Percentiles rank a stretch among this genome's conserved stretches.
Evolutionary conservation across 1,284 basidiomycete genomes (phyloP).

Genomic region (Grifola frondosa): DNA sequence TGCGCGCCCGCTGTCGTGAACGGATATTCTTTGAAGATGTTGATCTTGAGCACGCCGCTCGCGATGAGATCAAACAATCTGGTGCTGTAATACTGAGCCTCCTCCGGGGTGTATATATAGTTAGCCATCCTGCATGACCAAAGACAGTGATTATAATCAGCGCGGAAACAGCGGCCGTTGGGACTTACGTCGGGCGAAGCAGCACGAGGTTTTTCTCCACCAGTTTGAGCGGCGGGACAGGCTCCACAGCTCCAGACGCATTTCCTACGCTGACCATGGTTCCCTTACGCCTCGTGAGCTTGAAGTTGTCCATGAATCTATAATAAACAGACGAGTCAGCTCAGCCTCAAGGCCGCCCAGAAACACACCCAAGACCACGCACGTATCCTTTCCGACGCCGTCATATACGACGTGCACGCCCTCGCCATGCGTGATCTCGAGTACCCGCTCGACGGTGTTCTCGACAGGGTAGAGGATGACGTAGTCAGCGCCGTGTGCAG

Average conservation of each 20-base stretch:
- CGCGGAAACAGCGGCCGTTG: background rate
- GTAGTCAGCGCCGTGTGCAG: conserved; percentile 79
- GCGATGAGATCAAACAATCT: conserved; percentile 69
- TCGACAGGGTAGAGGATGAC: conserved; percentile 82
- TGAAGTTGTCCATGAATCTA: conserved; percentile 83
- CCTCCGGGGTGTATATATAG: conserved; percentile 72
- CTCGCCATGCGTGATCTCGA: conserved; percentile 78
- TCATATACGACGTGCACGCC: conserved; percentile 91
- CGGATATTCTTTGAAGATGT: conserved; percentile 77
- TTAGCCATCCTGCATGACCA: conserved; percentile 55
- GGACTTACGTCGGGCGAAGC: conserved; percentile 67
- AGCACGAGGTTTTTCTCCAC: conserved; percentile 83
- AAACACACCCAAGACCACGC: conserved; percentile 28
- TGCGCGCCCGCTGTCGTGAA: conserved; percentile 82
- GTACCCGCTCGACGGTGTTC: conserved; percentile 68
- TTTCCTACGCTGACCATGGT: conserved; percentile 91
- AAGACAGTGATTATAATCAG: background rate
- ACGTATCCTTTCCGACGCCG: conserved; percentile 93
- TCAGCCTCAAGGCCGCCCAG: background rate
- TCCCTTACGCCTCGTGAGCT: conserved; percentile 77
- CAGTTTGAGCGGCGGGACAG: conserved; percentile 76
- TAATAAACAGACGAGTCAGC: background rate
- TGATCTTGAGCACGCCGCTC: conserved; percentile 65
- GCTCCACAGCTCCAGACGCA: conserved; percentile 78
- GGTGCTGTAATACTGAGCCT: conserved; percentile 63